A percentile compares a stretch with the other conserved stretches of the same genome.
These are phyloP conservation scores for Solanum aculeatissimum DNA, from an alignment of 305 asterid genomes.

Conservation along the genomic window DNA sequence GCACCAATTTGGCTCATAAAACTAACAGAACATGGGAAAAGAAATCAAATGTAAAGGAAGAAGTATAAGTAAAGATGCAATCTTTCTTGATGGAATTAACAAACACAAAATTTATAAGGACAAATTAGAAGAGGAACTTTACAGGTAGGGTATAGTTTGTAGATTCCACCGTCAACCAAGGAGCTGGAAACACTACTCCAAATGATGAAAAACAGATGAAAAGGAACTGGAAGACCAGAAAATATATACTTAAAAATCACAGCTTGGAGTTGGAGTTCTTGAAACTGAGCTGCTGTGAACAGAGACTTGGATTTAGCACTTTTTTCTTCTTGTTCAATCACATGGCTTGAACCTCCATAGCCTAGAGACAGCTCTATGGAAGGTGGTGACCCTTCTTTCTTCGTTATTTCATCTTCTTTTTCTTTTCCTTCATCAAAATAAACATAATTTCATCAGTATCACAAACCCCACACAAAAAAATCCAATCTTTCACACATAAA, in stretches of 20 bases:
- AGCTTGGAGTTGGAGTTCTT: constrained; percentile 23
- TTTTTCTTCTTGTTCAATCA: constrained; percentile 15
- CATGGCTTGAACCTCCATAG: constrained; percentile 7
- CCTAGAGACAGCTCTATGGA: constrained; percentile 32
- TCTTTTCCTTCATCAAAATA: constrained; percentile 9
- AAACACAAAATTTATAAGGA: neutral
- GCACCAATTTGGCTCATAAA: neutral
- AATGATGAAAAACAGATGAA: constrained; percentile 24
- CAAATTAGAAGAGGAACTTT: constrained; percentile 5
- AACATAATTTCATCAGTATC: constrained; percentile 8
- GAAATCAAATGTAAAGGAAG: neutral
- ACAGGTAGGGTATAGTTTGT: constrained; percentile 27
- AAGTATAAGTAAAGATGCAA: neutral
- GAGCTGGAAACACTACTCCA: constrained; percentile 30
- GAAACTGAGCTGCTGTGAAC: constrained; percentile 28
- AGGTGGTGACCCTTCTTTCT: constrained; percentile 7
- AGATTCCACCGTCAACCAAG: constrained; percentile 12
- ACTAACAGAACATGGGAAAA: neutral
- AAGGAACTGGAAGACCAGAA: constrained; percentile 28
- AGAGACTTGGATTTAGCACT: neutral
- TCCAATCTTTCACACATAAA: neutral
- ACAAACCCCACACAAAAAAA: neutral
- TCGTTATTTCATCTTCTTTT: neutral
- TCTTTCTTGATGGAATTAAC: neutral
- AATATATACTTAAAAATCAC: constrained; percentile 22